Evolutionary conservation across 2,329 filamentous ascomycete species (phyloP), one percentile per base, ranked within the genome.

Genomic region (Claviceps spartinae): DNA sequence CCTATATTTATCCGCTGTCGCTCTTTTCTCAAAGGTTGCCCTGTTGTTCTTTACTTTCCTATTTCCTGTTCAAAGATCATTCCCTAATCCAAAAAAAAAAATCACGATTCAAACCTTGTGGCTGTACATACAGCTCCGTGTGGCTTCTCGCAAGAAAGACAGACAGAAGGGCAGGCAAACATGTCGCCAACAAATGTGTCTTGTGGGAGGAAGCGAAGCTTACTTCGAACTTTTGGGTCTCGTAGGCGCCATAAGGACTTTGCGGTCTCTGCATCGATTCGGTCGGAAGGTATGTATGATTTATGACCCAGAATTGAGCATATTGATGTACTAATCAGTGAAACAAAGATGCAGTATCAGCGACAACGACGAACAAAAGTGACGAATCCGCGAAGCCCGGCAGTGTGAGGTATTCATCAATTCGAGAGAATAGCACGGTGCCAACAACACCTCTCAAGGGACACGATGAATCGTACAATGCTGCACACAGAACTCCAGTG

Each of bases 161-260:
- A 30, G 14, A 9, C 16, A 18, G 26, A 20, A 14, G 18, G 26
- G 20, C 30, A 37, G 18, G 14, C 50, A 41, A 41, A 26, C 46
- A 67, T 67, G 63, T 57, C 59, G 41, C 55, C 61, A 20, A 47
- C 56, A 18, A 57, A 56, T 4, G 48, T 60, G 18, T 62, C 59
- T 2, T 64, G 64, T 47, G 60, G 64, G n/a, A 65, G 63, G 54
- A 67, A 62, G 52, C 59, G 59, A 53, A 58, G 55, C 47, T 58
- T 66, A 30, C 55, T 65, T 47, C 59, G 55, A 40, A 55, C 61
- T 2, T 52, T 64, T 20, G 60, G 62, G 22, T 61, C 63, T 37
- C 61, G 57, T 11, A 57, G 59, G 34, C 58, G 58, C n/a, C 58
- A 58, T 46, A 63, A 56, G 47, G 45, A 53, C 22, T 41, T 58